Percentiles rank a stretch among this genome's conserved stretches.
phyloP scores from a whole-genome alignment of 441 rosid genomes.

The Bocquillonia castaneifolia region DNA sequence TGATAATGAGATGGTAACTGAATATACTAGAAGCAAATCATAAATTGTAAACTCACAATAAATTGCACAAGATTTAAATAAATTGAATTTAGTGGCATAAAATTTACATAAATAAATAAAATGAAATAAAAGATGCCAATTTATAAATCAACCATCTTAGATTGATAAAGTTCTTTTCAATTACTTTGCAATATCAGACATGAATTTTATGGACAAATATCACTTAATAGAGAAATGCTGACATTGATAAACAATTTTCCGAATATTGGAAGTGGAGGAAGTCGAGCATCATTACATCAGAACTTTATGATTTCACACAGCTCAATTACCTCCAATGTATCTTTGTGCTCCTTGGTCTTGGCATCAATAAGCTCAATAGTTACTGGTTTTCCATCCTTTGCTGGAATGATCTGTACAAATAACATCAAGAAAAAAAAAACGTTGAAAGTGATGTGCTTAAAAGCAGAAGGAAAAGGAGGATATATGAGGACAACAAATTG shows the following conservation, averaged over 20 bases:
- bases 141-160: neutral
- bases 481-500: conserved; percentile 10
- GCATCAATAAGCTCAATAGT: conserved; percentile 93
- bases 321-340: conserved; percentile 71
- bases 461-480: neutral
- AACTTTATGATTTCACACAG: neutral
- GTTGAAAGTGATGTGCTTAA: neutral
- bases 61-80: too few species aligned
- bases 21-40: neutral
- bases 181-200: neutral
- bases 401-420: conserved; percentile 79
- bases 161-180: neutral
- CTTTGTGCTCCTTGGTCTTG: conserved; percentile 85
- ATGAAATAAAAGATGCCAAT: neutral
- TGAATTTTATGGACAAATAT: neutral
- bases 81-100: too few species aligned
- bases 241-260: neutral
- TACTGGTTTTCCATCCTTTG: conserved; percentile 91
- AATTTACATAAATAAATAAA: neutral
- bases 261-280: neutral
- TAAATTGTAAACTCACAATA: neutral
- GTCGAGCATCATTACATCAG: neutral
- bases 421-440: conserved; percentile 10
- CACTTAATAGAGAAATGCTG: neutral
- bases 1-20: neutral